Percentiles rank a stretch among this genome's conserved stretches.
Evolutionary conservation across 1,284 basidiomycete species (phyloP).

Genomic region (Rhodotorula glutinis): DNA sequence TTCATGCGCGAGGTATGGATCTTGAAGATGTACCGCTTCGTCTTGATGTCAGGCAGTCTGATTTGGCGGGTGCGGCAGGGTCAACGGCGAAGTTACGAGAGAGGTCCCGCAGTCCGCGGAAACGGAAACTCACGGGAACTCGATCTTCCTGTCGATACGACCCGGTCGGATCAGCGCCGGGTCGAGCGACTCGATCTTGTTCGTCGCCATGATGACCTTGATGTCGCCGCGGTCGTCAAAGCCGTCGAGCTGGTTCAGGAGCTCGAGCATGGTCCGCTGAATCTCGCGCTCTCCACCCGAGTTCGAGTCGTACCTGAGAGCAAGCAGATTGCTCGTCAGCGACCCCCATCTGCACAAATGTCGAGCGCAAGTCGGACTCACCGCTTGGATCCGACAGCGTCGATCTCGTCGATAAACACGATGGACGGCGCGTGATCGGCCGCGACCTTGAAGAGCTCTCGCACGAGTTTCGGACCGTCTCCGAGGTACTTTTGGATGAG

Average conservation of each 20-base stretch:
- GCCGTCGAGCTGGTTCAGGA: conserved; percentile 78
- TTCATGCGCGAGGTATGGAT: conserved; percentile 97
- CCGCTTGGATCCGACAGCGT: conserved; percentile 53
- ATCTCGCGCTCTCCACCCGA: conserved; percentile 53
- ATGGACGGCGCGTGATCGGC: conserved; percentile 53
- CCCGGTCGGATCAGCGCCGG: conserved; percentile 96
- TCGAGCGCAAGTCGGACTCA: conserved; percentile 21
- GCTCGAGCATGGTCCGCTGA: conserved; percentile 51
- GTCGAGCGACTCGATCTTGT: conserved; percentile 91
- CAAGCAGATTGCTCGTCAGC: no score
- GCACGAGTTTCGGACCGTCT: conserved; percentile 62
- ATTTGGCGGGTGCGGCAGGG: no score
- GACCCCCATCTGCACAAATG: no score
- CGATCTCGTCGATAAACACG: conserved; percentile 54
- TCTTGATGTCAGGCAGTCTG: conserved; percentile 91
- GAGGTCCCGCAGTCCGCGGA: no score
- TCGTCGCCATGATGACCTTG: conserved; percentile 90
- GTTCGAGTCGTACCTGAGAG: conserved; percentile 52
- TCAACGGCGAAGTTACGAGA: no score
- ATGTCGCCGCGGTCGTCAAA: conserved; percentile 99
- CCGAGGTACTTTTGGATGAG: conserved; percentile 99
- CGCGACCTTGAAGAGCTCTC: conserved; percentile 53
- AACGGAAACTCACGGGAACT: conserved; percentile 45
- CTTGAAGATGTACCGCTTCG: conserved; percentile 96
- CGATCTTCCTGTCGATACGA: conserved; percentile 96